Evolutionary conservation across 2,329 filamentous ascomycete genomes (phyloP).

Genomic region (Lecanoromycetidae sp.): DNA sequence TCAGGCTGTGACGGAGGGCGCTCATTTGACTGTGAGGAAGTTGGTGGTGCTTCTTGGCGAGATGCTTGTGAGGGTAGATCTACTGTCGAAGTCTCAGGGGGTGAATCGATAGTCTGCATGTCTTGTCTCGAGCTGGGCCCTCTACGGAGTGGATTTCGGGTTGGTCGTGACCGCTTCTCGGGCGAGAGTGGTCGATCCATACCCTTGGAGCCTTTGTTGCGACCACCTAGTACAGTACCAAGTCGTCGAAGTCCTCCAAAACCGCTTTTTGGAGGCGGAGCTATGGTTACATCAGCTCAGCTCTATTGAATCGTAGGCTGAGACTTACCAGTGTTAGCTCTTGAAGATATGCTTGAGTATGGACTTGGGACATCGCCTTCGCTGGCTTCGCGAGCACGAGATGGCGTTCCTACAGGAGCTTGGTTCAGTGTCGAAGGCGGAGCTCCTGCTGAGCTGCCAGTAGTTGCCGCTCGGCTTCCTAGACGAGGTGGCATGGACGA

Average conservation of each 20-base stretch:
- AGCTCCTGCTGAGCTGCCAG: slow-evolving; percentile 16
- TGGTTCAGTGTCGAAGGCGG: slow-evolving; percentile 21
- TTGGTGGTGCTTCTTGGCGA: not conserved
- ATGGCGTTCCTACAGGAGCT: slow-evolving; percentile 22
- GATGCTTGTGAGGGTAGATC: slow-evolving; percentile 10
- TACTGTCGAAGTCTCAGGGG: slow-evolving; percentile 12
- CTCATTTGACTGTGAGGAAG: slow-evolving; percentile 1
- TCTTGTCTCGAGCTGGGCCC: slow-evolving; percentile 49
- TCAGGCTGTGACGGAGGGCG: slow-evolving; percentile 6
- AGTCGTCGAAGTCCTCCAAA: slow-evolving; percentile 23
- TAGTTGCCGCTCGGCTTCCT: slow-evolving; percentile 24
- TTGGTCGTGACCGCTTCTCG: slow-evolving; percentile 24
- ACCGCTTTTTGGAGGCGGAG: slow-evolving; percentile 28
- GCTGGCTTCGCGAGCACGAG: slow-evolving; percentile 7
- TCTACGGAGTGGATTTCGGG: slow-evolving; percentile 42
- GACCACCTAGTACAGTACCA: slow-evolving; percentile 24
- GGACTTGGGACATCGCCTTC: slow-evolving; percentile 9
- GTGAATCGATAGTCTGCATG: slow-evolving; percentile 34
- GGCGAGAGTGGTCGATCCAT: slow-evolving; percentile 29
- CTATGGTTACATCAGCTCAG: not conserved
- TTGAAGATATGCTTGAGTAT: slow-evolving; percentile 5
- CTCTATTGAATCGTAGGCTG: not conserved
- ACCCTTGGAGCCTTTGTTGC: slow-evolving; percentile 14
- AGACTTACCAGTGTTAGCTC: slow-evolving; percentile 10
- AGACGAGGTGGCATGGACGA: slow-evolving; percentile 30